These are phyloP conservation scores for Podaxis rugospora DNA, from an alignment of 768 basidiomycete genomes.

Conservation along the genomic window DNA sequence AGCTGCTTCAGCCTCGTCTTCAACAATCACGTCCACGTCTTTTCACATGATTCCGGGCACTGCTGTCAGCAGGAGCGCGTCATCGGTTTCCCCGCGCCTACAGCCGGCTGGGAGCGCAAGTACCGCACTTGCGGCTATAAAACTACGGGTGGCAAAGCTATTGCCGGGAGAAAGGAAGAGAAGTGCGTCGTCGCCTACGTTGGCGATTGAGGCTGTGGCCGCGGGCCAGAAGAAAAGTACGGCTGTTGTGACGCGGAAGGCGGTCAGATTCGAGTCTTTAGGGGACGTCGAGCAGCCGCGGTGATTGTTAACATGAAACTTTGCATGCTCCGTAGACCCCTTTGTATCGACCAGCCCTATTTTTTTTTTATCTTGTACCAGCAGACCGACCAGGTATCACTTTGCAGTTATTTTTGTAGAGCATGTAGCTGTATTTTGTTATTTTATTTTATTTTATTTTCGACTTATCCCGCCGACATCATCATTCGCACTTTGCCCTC, in stretches of 20 bases:
- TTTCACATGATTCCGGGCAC: neutral
- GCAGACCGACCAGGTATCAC: neutral
- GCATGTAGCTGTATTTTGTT: neutral
- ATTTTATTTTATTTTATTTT: neutral
- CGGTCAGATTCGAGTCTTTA: neutral
- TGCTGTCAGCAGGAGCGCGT: neutral
- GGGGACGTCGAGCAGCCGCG: neutral
- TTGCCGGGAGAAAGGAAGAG: slow-evolving; percentile 3
- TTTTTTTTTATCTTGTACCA: neutral
- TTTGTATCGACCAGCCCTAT: neutral
- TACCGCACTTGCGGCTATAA: neutral
- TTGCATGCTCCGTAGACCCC: neutral
- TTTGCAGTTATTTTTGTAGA: neutral
- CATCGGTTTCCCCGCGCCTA: neutral
- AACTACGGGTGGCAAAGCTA: slow-evolving; percentile 2
- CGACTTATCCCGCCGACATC: neutral
- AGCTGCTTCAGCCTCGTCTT: slow-evolving; percentile 7
- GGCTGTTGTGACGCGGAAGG: neutral
- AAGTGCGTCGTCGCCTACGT: neutral
- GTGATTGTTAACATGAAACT: neutral
- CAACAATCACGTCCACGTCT: slow-evolving; percentile 5
- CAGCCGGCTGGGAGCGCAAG: neutral
- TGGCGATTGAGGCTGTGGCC: neutral
- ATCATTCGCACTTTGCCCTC: neutral
- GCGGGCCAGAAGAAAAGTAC: neutral